phyloP scores from a whole-genome alignment of 2,329 filamentous ascomycete genomes.

The Botryotinia convoluta region DNA sequence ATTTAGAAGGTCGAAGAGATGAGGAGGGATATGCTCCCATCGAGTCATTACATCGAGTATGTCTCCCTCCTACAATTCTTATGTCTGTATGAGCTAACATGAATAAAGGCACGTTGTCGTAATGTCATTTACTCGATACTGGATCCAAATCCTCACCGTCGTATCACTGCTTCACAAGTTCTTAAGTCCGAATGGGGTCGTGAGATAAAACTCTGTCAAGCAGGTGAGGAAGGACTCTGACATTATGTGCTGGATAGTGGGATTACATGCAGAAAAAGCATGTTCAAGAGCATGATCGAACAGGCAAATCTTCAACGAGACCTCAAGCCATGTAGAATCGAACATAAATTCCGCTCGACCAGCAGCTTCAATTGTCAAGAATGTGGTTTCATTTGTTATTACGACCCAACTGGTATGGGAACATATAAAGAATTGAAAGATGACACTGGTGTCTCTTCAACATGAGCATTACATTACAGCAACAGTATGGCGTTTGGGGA shows the following conservation, averaged over 20 bases:
- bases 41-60: slow-evolving; percentile 87
- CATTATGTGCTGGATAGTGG: slow-evolving; percentile 30
- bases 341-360: slow-evolving; percentile 16
- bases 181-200: slow-evolving; percentile 98
- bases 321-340: slow-evolving; percentile 15
- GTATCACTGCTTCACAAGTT: slow-evolving; percentile 93
- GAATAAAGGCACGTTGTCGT: slow-evolving; percentile 78
- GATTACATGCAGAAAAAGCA: slow-evolving; percentile 20
- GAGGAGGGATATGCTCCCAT: slow-evolving; percentile 97
- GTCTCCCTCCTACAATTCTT: slow-evolving; percentile 11
- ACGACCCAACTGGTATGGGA: slow-evolving; percentile 19
- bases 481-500: slow-evolving; percentile 18
- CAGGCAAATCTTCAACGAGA: slow-evolving; percentile 21
- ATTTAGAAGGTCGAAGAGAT: slow-evolving; percentile 86
- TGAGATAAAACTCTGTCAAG: slow-evolving; percentile 95
- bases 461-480: slow-evolving; percentile 16
- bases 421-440: slow-evolving; percentile 13
- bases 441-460: slow-evolving; percentile 20
- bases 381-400: slow-evolving; percentile 21
- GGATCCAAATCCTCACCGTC: slow-evolving; percentile 86
- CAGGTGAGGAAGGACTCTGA: slow-evolving; percentile 91
- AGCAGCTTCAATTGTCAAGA: slow-evolving; percentile 20
- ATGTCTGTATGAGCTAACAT: slow-evolving; percentile 24
- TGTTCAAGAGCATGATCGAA: slow-evolving; percentile 21
- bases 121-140: slow-evolving; percentile 99